Evolutionary conservation across 768 basidiomycete species (phyloP), one percentile per base, ranked within the genome.

Genomic region (Lactarius psammicola): DNA sequence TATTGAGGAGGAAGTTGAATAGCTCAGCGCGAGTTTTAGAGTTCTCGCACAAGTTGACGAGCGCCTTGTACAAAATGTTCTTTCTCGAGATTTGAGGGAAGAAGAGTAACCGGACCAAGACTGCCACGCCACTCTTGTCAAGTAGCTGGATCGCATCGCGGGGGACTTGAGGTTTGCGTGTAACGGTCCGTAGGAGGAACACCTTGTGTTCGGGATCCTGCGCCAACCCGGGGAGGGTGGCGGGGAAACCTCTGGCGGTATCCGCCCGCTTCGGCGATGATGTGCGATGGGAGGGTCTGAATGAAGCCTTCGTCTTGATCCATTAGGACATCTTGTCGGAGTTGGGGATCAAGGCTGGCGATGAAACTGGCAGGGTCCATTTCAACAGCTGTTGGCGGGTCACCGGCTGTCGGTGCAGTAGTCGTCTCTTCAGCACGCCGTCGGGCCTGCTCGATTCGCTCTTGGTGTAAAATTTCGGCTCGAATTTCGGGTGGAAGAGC

Each of bases 31-130:
- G 85, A 0, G 96, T 95, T 72, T 90, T 92, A 3, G 86, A 80
- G 74, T 99, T 99, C 78, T 98, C 95, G 78, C 95, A 99, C 9
- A 99, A 82, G 74, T 98, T 96, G 68, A 94, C 88, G 40, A 99
- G 86, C 1, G 97, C 88, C 73, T 89, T 91, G 75, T 94, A 92
- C 15, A 99, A 82, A 28, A 91, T 77, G 57, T 85, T 89, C 78
- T 94, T 95, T 77, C 87, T 87, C 66, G 93, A 80, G 26, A 94
- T 88, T 70, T 97, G 93, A 4, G 97, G 97, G 83, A 94, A 97
- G 82, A 99, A 99, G 26, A 99, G 83, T 9, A 98, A 85, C 59
- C 95, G 87, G 49, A 98, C 87, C 20, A 99, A 86, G 28, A 89
- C 88, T 0, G 95, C 92, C 55, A 98, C 85, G 17, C 94, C 93